These are phyloP conservation scores for Apiospora saccharicola DNA, from an alignment of 2,329 filamentous ascomycete genomes.

Conservation along the genomic window DNA sequence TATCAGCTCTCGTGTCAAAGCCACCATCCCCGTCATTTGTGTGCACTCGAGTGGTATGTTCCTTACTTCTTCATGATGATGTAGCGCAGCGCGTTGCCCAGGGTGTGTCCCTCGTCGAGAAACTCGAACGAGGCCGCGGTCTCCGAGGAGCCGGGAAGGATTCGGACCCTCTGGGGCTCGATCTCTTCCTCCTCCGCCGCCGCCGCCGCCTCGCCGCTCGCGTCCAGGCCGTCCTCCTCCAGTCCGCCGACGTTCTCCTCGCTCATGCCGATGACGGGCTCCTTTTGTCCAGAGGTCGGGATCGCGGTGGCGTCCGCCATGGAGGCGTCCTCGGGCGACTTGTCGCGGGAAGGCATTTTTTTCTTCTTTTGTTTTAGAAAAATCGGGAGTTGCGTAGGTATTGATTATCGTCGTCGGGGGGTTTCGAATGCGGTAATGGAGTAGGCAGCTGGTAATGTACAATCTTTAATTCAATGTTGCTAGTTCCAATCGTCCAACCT, in stretches of 20 bases:
- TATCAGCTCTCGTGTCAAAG: background rate
- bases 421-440: background rate
- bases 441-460: background rate
- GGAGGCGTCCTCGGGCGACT: constrained; percentile 33
- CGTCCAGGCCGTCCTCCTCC: constrained; percentile 40
- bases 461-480: background rate
- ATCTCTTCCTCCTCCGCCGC: constrained; percentile 56
- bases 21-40: background rate
- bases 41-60: background rate
- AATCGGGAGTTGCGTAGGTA: background rate
- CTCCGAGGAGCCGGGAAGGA: constrained; percentile 82
- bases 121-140: constrained; percentile 96
- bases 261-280: constrained; percentile 47
- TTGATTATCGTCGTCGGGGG: background rate
- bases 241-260: constrained; percentile 51
- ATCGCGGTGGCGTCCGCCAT: constrained; percentile 39
- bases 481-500: constrained; percentile 7
- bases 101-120: constrained; percentile 89
- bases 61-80: constrained; percentile 98
- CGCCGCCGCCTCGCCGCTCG: constrained; percentile 44
- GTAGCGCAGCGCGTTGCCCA: constrained; percentile 92
- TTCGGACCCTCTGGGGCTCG: constrained; percentile 65
- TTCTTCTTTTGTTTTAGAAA: background rate
- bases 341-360: constrained; percentile 27
- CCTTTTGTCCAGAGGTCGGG: constrained; percentile 40